Conservation (phyloP, 129 eudicot species). For the Logfia minima region DNA sequence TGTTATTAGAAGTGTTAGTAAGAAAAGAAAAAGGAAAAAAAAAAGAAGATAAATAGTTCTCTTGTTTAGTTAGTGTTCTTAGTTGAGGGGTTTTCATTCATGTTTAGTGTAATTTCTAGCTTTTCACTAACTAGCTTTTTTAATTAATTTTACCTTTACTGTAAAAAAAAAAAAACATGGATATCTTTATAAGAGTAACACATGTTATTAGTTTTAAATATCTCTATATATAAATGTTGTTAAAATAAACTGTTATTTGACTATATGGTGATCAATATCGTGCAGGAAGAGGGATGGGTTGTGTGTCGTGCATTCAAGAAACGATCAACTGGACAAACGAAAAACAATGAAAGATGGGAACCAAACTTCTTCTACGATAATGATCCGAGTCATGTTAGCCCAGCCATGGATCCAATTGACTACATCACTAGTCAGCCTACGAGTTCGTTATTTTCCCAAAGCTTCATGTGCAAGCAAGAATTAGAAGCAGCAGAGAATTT, state of each 20-base stretch:
- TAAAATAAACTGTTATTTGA: neutral
- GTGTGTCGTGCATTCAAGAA: conserved; percentile 96
- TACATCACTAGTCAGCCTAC: conserved; percentile 51
- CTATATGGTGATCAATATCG: neutral
- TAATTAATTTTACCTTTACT: neutral
- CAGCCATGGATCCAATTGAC: conserved; percentile 42
- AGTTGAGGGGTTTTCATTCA: too few species aligned
- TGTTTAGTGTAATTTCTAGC: neutral
- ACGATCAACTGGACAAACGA: conserved; percentile 59
- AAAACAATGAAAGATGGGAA: conserved; percentile 63
- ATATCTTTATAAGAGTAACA: too few species aligned
- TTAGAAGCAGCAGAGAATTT: conserved; percentile 42
- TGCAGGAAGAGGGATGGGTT: conserved; percentile 98
- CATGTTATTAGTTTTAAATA: too few species aligned
- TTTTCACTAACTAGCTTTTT: neutral
- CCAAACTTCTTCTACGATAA: conserved; percentile 49
- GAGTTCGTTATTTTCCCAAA: conserved; percentile 29
- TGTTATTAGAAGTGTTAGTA: too few species aligned
- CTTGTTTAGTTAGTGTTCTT: too few species aligned
- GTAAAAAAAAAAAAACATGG: neutral
- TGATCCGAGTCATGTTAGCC: conserved; percentile 50
- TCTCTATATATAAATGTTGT: too few species aligned
- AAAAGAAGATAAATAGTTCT: too few species aligned
- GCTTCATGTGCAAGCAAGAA: conserved; percentile 75
- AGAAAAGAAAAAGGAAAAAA: too few species aligned